Evolutionary conservation across 305 asterid genomes (phyloP).

Genomic region (Rubia peregrina): DNA sequence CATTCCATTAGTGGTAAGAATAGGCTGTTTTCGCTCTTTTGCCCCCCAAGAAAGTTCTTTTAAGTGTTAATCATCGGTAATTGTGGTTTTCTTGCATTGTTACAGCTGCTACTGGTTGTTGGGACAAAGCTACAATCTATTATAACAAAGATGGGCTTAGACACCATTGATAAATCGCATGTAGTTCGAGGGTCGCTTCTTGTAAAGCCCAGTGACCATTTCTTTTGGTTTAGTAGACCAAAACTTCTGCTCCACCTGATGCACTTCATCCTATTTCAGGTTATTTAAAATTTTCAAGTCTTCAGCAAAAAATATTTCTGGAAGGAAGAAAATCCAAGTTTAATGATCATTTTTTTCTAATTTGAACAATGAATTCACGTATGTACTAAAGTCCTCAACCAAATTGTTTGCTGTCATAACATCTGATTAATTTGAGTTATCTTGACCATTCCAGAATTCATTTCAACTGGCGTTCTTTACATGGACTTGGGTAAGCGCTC

Average conservation of each 20-base stretch:
- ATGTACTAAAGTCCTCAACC: background rate
- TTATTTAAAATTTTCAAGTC: slow-evolving; percentile 9
- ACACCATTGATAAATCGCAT: slow-evolving; percentile 41
- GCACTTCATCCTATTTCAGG: slow-evolving; percentile 75
- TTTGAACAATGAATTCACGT: background rate
- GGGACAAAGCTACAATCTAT: slow-evolving; percentile 74
- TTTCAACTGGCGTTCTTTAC: slow-evolving; percentile 72
- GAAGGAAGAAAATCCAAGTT: background rate
- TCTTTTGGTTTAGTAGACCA: slow-evolving; percentile 63
- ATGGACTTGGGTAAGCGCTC: slow-evolving; percentile 63
- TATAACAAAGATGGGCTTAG: slow-evolving; percentile 70
- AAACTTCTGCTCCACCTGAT: slow-evolving; percentile 61
- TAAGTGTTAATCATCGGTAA: background rate
- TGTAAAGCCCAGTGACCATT: slow-evolving; percentile 61
- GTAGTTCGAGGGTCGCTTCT: slow-evolving; percentile 49
- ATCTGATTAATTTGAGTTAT: background rate
- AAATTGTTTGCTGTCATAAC: background rate
- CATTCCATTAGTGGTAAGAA: slow-evolving; percentile 61
- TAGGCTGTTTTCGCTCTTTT: background rate
- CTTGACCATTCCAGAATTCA: slow-evolving; percentile 47
- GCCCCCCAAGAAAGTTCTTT: background rate
- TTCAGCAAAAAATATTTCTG: background rate
- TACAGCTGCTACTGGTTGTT: slow-evolving; percentile 50
- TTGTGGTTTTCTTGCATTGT: background rate
- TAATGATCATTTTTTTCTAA: too few species aligned